Conservation (phyloP, 2,329 filamentous ascomycete species). For the Claviceps maximensis region DNA sequence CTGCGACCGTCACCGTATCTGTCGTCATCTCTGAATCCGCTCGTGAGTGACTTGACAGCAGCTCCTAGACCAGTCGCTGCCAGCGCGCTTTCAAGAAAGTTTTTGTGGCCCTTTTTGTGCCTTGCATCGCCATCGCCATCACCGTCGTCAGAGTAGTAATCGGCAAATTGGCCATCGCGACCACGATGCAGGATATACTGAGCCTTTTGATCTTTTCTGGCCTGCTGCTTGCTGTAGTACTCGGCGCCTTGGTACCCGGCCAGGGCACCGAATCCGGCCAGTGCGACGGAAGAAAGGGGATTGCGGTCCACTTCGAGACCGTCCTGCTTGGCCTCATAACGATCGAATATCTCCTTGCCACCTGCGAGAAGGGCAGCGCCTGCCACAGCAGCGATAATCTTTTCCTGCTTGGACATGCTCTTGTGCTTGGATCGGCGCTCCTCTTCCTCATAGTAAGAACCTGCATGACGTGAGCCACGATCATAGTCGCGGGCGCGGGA, state of each 20-base stretch:
- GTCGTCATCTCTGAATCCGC: slow-evolving; percentile 28
- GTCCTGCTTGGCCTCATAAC: slow-evolving; percentile 41
- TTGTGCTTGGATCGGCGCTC: slow-evolving; percentile 32
- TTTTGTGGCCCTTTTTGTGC: slow-evolving; percentile 48
- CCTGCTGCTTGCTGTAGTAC: slow-evolving; percentile 46
- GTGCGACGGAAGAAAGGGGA: slow-evolving; percentile 43
- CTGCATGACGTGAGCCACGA: slow-evolving; percentile 30
- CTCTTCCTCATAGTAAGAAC: slow-evolving; percentile 46
- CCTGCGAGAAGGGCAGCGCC: slow-evolving; percentile 52
- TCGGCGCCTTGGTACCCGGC: slow-evolving; percentile 52
- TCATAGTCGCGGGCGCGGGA: slow-evolving; percentile 19
- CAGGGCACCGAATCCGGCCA: slow-evolving; percentile 50
- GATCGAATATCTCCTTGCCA: slow-evolving; percentile 53
- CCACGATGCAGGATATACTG: slow-evolving; percentile 39
- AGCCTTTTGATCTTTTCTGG: slow-evolving; percentile 42
- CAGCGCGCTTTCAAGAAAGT: slow-evolving; percentile 49
- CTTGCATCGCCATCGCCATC: slow-evolving; percentile 26
- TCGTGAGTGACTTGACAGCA: slow-evolving; percentile 46
- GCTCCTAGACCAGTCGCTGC: slow-evolving; percentile 48
- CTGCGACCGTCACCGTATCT: slow-evolving; percentile 29
- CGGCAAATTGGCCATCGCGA: slow-evolving; percentile 36
- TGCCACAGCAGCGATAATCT: slow-evolving; percentile 52
- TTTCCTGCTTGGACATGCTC: slow-evolving; percentile 46
- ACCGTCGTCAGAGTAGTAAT: slow-evolving; percentile 44
- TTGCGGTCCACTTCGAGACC: slow-evolving; percentile 41